A percentile compares a stretch with the other conserved stretches of the same genome.
These are phyloP conservation scores for Moesziomyces parantarcticus DNA, from an alignment of 1,284 basidiomycete genomes.

Conservation along the genomic window DNA sequence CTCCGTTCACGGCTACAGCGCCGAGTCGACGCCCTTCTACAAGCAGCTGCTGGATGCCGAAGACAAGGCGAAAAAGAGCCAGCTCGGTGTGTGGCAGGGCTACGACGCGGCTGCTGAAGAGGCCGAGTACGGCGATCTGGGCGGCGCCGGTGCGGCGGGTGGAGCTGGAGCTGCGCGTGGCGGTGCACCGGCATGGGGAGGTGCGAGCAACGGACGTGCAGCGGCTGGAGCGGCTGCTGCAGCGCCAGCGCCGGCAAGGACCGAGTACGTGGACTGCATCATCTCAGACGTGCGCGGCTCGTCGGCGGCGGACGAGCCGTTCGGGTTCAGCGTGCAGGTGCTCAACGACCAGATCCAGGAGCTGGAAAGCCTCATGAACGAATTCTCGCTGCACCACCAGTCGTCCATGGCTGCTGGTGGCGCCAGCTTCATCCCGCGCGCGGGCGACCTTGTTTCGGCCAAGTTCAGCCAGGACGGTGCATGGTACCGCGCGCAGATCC, in stretches of 20 bases:
- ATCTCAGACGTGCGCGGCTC: slow-evolving; percentile 82
- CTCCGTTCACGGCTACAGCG: slow-evolving; percentile 86
- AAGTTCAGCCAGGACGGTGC: slow-evolving; percentile 69
- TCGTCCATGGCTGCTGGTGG: slow-evolving; percentile 11
- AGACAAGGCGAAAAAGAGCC: slow-evolving; percentile 74
- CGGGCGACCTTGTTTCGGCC: slow-evolving; percentile 87
- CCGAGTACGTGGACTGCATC: slow-evolving; percentile 88
- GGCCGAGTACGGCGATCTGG: slow-evolving; percentile 17
- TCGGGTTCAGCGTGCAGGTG: slow-evolving; percentile 90
- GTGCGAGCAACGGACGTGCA: slow-evolving; percentile 13
- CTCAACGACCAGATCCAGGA: slow-evolving; percentile 69
- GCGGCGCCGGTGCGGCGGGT: slow-evolving; percentile 3
- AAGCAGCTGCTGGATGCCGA: slow-evolving; percentile 86
- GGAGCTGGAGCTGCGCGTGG: slow-evolving; percentile 5
- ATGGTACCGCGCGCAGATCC: slow-evolving; percentile 61
- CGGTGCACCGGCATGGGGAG: slow-evolving; percentile 25
- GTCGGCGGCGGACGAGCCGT: slow-evolving; percentile 74
- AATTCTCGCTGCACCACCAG: slow-evolving; percentile 75
- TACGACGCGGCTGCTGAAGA: slow-evolving; percentile 47
- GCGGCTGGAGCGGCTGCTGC: slow-evolving; percentile 7
- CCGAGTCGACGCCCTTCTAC: slow-evolving; percentile 81
- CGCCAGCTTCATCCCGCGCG: slow-evolving; percentile 76
- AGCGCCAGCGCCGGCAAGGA: slow-evolving; percentile 69
- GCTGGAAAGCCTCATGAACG: slow-evolving; percentile 90
- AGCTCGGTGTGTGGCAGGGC: slow-evolving; percentile 78